phyloP scores from a whole-genome alignment of 176 grass and related monocot genomes.

The Zea luxurians region DNA sequence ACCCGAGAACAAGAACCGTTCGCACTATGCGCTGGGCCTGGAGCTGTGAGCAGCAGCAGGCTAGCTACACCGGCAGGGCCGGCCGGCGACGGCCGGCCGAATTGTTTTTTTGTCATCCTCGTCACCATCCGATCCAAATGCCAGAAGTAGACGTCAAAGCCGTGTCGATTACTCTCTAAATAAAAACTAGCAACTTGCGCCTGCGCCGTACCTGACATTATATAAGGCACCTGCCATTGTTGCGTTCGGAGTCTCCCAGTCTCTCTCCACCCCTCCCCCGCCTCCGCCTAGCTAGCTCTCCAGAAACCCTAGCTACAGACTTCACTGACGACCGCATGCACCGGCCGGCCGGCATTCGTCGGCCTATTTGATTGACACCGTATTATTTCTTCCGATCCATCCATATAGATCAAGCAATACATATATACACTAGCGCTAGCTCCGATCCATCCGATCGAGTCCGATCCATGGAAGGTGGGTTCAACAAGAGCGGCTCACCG shows the following conservation, averaged over 20 bases:
- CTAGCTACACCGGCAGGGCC: background rate
- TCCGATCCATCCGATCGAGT: background rate
- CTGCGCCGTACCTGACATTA: slow-evolving; percentile 17
- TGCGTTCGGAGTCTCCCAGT: slow-evolving; percentile 17
- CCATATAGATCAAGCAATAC: background rate
- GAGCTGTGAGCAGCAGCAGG: background rate
- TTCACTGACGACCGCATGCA: background rate
- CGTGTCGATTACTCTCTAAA: slow-evolving; percentile 16
- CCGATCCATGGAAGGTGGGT: slow-evolving; percentile 33
- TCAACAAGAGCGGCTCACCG: slow-evolving; percentile 21
- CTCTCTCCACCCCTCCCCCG: background rate
- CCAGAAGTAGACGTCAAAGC: slow-evolving; percentile 43
- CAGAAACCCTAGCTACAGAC: slow-evolving; percentile 14
- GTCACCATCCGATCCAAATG: slow-evolving; percentile 25
- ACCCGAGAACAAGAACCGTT: slow-evolving; percentile 24
- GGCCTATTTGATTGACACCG: slow-evolving; percentile 18
- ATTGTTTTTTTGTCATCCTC: slow-evolving; percentile 9
- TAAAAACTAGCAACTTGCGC: background rate
- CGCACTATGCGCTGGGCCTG: background rate
- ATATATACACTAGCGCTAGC: background rate
- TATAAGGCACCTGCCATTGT: slow-evolving; percentile 35
- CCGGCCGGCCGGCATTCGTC: background rate
- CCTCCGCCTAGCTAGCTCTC: background rate
- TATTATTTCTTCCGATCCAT: background rate
- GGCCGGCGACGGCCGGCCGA: slow-evolving; percentile 52